Evolutionary conservation across 2,329 filamentous ascomycete species (phyloP).

Genomic region (Setomelanomma holmii): DNA sequence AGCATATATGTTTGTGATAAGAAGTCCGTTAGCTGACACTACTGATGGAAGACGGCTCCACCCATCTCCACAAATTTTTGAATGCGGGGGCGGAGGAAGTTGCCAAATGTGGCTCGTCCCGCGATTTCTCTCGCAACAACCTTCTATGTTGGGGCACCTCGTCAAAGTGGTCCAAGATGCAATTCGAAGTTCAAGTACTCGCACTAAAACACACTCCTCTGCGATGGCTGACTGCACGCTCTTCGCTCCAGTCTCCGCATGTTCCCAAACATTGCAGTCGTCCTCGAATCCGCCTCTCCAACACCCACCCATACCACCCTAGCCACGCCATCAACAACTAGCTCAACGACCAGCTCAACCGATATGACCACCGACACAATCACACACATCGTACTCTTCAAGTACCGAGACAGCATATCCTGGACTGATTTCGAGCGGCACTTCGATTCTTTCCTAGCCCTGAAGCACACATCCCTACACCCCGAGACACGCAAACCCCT

Average conservation of each 20-base stretch:
- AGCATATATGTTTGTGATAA: too few species aligned
- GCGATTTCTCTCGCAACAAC: too few species aligned
- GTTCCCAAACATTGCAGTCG: conserved; percentile 9
- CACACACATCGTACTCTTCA: conserved; percentile 47
- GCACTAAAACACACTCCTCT: too few species aligned
- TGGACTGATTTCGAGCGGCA: conserved; percentile 42
- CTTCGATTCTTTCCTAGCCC: conserved; percentile 38
- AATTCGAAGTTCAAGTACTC: too few species aligned
- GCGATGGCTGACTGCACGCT: too few species aligned
- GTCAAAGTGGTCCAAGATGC: too few species aligned
- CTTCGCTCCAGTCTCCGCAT: too few species aligned
- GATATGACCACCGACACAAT: conserved; percentile 20
- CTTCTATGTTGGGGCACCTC: not conserved
- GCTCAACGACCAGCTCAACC: too few species aligned
- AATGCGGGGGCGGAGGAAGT: not conserved
- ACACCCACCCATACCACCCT: conserved; percentile 1
- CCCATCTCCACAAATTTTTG: not conserved
- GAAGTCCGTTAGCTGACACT: too few species aligned
- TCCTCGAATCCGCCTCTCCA: conserved; percentile 7
- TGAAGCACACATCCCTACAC: conserved; percentile 33
- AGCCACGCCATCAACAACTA: not conserved
- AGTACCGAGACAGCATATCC: conserved; percentile 39
- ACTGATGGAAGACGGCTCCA: too few species aligned
- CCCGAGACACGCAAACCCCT: conserved; percentile 36
- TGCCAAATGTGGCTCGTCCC: not conserved